Evolutionary conservation across 1,284 basidiomycete genomes (phyloP).

Genomic region (Phellinidium pouzarii): DNA sequence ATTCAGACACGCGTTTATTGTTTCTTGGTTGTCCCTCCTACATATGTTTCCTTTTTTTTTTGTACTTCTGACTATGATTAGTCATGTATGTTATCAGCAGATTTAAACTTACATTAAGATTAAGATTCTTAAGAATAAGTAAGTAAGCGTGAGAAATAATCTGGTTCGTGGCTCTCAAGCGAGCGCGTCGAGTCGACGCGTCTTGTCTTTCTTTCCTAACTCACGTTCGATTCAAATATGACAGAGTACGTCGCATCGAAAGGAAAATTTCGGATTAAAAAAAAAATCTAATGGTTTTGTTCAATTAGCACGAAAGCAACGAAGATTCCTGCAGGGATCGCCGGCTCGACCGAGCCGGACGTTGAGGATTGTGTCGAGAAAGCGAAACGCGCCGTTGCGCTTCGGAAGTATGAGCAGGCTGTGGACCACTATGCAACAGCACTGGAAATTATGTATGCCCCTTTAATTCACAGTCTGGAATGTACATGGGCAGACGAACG

Average conservation of each 20-base stretch:
- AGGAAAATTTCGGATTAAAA: neutral
- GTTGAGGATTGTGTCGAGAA: conserved; percentile 61
- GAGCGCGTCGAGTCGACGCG: conserved; percentile 9
- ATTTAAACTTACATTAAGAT: no score
- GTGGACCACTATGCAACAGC: conserved; percentile 81
- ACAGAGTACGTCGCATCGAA: neutral
- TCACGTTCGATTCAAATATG: neutral
- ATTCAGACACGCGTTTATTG: neutral
- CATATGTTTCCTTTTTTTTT: neutral
- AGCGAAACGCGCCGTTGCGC: conserved; percentile 80
- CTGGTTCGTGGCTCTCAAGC: neutral
- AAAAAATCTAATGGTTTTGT: neutral
- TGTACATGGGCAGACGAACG: no score
- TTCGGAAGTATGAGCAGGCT: conserved; percentile 82
- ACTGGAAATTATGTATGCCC: conserved; percentile 69
- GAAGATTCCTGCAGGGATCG: neutral
- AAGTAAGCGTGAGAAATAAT: neutral
- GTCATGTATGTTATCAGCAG: no score
- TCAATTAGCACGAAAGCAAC: neutral
- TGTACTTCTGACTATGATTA: no score
- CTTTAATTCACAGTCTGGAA: no score
- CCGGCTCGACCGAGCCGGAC: conserved; percentile 23
- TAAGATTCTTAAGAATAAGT: no score
- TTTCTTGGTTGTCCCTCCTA: neutral
- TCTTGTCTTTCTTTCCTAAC: neutral